Base-by-base conservation (phyloP, 192 early-diverging fungal species). In the Chytriomyces hyalinus region DNA sequence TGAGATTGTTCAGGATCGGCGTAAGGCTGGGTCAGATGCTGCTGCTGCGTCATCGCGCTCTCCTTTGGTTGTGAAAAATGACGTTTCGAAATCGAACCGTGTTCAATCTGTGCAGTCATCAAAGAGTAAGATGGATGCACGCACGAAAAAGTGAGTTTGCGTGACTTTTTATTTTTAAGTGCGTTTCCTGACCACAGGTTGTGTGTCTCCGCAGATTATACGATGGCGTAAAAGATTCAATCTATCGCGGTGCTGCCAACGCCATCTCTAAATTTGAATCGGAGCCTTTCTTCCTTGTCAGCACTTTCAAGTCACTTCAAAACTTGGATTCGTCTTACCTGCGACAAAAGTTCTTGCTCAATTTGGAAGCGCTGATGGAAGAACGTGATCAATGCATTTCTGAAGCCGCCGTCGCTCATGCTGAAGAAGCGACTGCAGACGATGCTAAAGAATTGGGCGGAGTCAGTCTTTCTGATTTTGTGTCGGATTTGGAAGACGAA, bases 281-380 rank as follows among this genome's bases (percentile, higher is more conserved):
- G 9, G 80, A 84, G 61, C 84, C 84, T 9, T 82, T 80, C 65
- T 86, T 83, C 61, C 51, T 86, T 20, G 60, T 86, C 20, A 78
- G 80, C 50, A 26, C 81, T 11, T 83, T 86, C 70, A 76, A 68
- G 44, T 53, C 57, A n/a, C 74, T 80, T 46, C 75, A 65, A 45
- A 81, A 80, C 51, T 63, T 83, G 50, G 67, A 79, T 44, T 51
- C 68, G 13, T 26, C 65, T 44, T 80, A 80, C 44, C 57, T 65
- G 70, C 44, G 78, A 15, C 82, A 86, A 64, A 78, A 70, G 65
- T 70, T 86, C 24, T n/a, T 83, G 79, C 9, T 82, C 11, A 51
- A 60, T 11, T 48, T 81, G 47, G 80, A 84, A 36, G 50, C 74
- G 8, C 44, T 84, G 4, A 20, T 74, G 11, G 79, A 73, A 15